Evolutionary conservation across 2,329 filamentous ascomycete genomes (phyloP), one percentile per base, ranked within the genome.

Genomic region (Hymenoscyphus occultus): DNA sequence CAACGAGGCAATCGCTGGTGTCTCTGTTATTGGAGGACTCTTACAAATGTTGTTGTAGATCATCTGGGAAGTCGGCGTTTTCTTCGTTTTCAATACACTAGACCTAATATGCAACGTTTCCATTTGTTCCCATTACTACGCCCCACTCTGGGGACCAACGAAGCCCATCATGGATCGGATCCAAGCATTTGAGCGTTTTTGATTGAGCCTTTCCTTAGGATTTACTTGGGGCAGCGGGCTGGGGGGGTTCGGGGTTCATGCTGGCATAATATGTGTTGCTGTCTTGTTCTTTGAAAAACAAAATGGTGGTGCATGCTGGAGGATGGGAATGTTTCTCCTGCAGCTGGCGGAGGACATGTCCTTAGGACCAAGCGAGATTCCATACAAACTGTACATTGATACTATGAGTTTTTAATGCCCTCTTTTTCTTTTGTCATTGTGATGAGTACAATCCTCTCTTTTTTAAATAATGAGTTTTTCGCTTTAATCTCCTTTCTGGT

Each of bases 31-130:
- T 69, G 79, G 79, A 71, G 77, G 77, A 71, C 70, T 82, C 56
- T 70, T 81, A 69, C 77, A 79, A 71, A 76, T 81, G 66, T 74
- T 76, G 72, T 74, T 83, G 76, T 83, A 81, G 79, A 75, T 66
- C 66, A 71, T 70, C 66, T 70, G 72, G 73, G 70, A 71, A 65
- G 67, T 69, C 61, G 71, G 71, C 74, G 72, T 77, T 77, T 71
- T 72, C 65, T 68, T 63, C 60, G 62, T 73, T 73, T 75, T 71
- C 59, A 54, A 67, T 73, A 73, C 69, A 66, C 67, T 75, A 75
- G 73, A 75, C 70, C 69, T 76, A 76, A 76, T 76, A 64, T 73
- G 73, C 71, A 68, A 74, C 70, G 73, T 72, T 73, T 72, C 75
- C 68, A 67, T 66, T 71, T 65, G 67, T 71, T 73, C 64, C 64